Evolutionary conservation across 495 filamentous ascomycete genomes (phyloP).

Genomic region (Bathelium albidoporum): DNA sequence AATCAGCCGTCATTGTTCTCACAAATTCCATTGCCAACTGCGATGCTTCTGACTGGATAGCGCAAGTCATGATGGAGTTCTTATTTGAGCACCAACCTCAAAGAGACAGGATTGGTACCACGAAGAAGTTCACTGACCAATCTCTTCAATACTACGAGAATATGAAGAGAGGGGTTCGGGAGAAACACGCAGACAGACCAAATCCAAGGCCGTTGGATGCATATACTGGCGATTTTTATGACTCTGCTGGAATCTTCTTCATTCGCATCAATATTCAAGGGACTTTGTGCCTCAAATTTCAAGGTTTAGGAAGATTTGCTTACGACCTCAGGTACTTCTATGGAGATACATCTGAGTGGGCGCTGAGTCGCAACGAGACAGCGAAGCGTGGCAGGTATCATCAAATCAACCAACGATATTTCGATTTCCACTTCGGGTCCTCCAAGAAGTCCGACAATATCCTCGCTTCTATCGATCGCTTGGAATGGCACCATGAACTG

Average conservation of each 20-base stretch:
- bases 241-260: neutral
- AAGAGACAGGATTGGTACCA: neutral
- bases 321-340: slow-evolving; percentile 7
- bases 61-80: neutral
- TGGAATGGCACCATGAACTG: neutral
- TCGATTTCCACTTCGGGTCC: neutral
- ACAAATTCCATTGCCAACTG: slow-evolving; percentile 6
- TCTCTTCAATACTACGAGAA: slow-evolving; percentile 2
- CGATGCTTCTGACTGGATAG: slow-evolving; percentile 1
- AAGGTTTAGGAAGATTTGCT: neutral
- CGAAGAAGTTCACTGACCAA: slow-evolving; percentile 2
- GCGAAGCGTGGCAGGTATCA: slow-evolving; percentile 1
- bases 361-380: slow-evolving; percentile 5
- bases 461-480: neutral
- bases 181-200: neutral
- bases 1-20: slow-evolving; percentile 3
- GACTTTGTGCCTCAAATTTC: neutral
- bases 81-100: neutral
- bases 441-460: neutral
- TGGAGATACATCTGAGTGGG: slow-evolving; percentile 4
- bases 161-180: neutral
- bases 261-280: neutral
- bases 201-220: neutral
- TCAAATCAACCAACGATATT: neutral
- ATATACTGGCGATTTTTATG: neutral